Base-by-base conservation (phyloP, 2,329 filamentous ascomycete genomes). In the Penicillium sp. region DNA sequence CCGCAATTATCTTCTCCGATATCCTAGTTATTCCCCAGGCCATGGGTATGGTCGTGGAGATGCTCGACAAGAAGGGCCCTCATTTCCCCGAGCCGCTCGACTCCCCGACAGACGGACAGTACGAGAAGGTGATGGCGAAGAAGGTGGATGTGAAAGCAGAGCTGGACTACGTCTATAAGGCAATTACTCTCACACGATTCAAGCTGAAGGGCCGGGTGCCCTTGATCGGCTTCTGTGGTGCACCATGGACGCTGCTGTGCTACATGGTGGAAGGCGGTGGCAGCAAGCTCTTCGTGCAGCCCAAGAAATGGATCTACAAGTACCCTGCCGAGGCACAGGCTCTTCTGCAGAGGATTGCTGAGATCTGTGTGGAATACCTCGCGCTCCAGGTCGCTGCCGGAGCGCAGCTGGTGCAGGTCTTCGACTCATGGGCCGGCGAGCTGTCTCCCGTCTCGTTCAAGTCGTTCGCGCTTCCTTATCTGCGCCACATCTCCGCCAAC, bases 251-350 rank as follows among this genome's bases (percentile, higher is more conserved):
- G 2, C 77, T 99, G 58, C 84, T 99, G 70, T 96, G 93, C 80
- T 99, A 99, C 79, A 99, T 99, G 94, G 91, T 97, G 19, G 94
- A 99, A 77, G 94, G 94, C 16, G 94, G 94, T 47, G 94, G 94
- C 43, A 95, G 89, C 66, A 97, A 97, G 80, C 81, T 97, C 71
- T 97, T 97, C 78, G 87, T 90, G 59, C 88, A 96, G 77, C 89
- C 86, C 69, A 99, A 99, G 83, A 96, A 90, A 27, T 99, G 94
- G 94, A 87, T 97, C 59, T 99, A 93, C 82, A 91, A 86, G 75
- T 91, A 97, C 70, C 84, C 89, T 0, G 82, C 89, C 61, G 91
- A 89, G 72, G 87, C 88, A 60, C 92, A 94, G 79, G 85, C 82
- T 60, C 77, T 99, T 63, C 78, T 99, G 62, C 86, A 91, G 72